These are phyloP conservation scores for Botryosphaeria agaves DNA, from an alignment of 2,329 filamentous ascomycete species.

Conservation along the genomic window DNA sequence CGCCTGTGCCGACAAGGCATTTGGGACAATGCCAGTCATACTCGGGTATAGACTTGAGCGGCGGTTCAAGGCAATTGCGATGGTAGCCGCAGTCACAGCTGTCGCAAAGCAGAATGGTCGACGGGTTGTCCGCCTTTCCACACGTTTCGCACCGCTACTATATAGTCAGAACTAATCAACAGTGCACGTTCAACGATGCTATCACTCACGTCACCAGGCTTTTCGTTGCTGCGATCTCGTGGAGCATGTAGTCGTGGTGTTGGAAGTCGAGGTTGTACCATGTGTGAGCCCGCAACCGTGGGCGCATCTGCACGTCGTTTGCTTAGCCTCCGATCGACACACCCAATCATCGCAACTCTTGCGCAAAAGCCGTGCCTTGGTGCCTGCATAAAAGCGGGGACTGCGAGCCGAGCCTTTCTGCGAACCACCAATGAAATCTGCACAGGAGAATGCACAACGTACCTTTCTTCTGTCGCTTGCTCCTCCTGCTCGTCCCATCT, in stretches of 20 bases:
- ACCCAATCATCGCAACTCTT: constrained; percentile 5
- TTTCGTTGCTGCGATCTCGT: constrained; percentile 37
- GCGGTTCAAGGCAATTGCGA: constrained; percentile 74
- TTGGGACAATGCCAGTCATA: constrained; percentile 91
- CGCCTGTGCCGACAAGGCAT: constrained; percentile 87
- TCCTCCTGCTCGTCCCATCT: constrained; percentile 44
- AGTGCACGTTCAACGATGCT: constrained; percentile 1
- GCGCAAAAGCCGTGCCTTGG: not conserved
- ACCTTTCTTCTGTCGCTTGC: constrained; percentile 87
- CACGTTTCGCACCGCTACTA: constrained; percentile 69
- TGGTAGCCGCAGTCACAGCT: constrained; percentile 85
- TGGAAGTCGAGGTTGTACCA: constrained; percentile 80
- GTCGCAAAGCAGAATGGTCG: constrained; percentile 65
- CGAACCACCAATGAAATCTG: constrained; percentile 6
- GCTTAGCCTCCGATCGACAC: constrained; percentile 9
- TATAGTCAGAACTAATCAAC: not conserved
- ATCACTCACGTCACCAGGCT: constrained; percentile 38
- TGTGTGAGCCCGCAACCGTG: constrained; percentile 88
- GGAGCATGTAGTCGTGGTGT: constrained; percentile 44
- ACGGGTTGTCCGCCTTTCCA: constrained; percentile 56
- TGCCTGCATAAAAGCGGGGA: not conserved
- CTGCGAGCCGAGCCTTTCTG: constrained; percentile 5
- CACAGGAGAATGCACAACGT: constrained; percentile 13
- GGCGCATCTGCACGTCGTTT: constrained; percentile 34
- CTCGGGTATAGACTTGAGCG: constrained; percentile 58